Percentiles rank a stretch among this genome's conserved stretches.
Conservation (phyloP, 352 stramenopile species). For the Globisporangium cystogenes region DNA sequence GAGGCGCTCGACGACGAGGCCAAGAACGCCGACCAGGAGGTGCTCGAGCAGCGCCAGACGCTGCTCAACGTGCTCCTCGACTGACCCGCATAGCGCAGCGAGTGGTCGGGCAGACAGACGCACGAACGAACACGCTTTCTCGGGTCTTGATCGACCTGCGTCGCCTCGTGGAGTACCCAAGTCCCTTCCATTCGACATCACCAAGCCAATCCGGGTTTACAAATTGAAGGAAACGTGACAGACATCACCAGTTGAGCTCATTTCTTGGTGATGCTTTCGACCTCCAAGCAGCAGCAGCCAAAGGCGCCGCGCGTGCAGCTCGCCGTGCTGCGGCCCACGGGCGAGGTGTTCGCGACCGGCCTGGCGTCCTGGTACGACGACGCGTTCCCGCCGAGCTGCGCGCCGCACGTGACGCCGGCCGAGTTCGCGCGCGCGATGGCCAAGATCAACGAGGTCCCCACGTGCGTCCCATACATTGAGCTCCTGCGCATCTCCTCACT, state of each 20-base stretch:
- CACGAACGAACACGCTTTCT: too few relatives aligned
- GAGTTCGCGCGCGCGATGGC: slow-evolving; percentile 59
- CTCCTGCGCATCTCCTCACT: neutral
- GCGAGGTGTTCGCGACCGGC: slow-evolving; percentile 27
- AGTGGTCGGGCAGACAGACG: too few relatives aligned
- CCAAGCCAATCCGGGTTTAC: neutral
- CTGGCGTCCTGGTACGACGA: slow-evolving; percentile 76
- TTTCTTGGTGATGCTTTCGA: too few relatives aligned
- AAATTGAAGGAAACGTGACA: neutral
- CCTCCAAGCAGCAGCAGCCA: neutral
- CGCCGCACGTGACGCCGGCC: slow-evolving; percentile 40
- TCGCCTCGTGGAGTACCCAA: too few relatives aligned
- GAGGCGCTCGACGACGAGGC: slow-evolving; percentile 64
- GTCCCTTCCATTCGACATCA: neutral
- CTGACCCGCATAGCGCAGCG: slow-evolving; percentile 16
- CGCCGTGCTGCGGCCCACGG: neutral
- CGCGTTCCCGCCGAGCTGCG: slow-evolving; percentile 45
- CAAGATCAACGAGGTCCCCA: slow-evolving; percentile 62
- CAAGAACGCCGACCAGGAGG: slow-evolving; percentile 53
- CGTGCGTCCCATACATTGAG: too few relatives aligned
- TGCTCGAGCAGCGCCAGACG: slow-evolving; percentile 69
- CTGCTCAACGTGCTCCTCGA: slow-evolving; percentile 63
- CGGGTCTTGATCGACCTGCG: too few relatives aligned
- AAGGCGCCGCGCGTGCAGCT: neutral
- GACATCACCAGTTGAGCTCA: too few relatives aligned